Evolutionary conservation across 768 basidiomycete species (phyloP).

Genomic region (Lactifluus piperatus): DNA sequence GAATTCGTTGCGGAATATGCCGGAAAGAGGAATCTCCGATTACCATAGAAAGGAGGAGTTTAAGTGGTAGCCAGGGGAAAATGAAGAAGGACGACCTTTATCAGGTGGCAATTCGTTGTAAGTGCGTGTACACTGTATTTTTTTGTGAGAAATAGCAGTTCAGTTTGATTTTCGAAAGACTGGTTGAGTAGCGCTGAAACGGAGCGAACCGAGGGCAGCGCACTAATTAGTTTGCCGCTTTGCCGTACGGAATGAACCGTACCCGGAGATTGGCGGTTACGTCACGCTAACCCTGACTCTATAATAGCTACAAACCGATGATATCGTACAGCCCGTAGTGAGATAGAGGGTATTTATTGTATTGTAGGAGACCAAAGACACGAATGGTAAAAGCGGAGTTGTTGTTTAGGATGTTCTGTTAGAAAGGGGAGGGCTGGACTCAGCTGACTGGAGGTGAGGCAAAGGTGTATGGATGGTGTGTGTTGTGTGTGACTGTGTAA

Average conservation of each 20-base stretch:
- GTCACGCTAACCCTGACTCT: slow-evolving; percentile 14
- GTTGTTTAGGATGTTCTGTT: neutral
- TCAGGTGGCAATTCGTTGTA: neutral
- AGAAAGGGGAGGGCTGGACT: neutral
- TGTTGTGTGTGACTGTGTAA: no score
- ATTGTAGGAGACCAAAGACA: no score
- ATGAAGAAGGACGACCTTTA: neutral
- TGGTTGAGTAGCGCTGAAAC: slow-evolving; percentile 5
- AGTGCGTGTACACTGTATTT: neutral
- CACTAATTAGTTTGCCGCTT: neutral
- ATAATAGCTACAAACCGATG: neutral
- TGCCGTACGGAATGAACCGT: neutral
- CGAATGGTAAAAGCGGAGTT: no score
- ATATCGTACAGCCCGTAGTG: neutral
- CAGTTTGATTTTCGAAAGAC: neutral
- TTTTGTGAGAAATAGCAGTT: neutral
- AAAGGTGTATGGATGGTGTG: no score
- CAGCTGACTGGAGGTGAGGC: neutral
- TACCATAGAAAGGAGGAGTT: slow-evolving; percentile 6
- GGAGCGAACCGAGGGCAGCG: slow-evolving; percentile 6
- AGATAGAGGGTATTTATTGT: neutral
- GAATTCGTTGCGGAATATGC: slow-evolving; percentile 13
- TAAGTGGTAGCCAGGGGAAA: neutral
- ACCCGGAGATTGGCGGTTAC: slow-evolving; percentile 13
- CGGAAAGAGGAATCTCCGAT: slow-evolving; percentile 4